Evolutionary conservation across 352 stramenopile genomes (phyloP), one percentile per base, ranked within the genome.

Genomic region (Plasmopara muralis): DNA sequence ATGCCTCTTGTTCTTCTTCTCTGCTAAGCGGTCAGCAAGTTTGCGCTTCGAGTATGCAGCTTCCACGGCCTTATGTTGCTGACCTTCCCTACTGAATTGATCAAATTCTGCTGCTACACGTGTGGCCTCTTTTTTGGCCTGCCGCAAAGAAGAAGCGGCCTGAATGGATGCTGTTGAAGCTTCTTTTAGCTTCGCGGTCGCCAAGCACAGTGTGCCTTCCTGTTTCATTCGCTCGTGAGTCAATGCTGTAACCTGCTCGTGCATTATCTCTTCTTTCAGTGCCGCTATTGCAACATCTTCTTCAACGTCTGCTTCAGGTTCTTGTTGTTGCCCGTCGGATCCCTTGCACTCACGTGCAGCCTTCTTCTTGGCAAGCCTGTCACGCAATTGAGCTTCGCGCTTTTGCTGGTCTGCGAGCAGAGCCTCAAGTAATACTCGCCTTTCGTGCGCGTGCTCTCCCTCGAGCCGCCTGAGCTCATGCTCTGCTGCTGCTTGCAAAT

Each of bases 31-130:
- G 25, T 72, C 69, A 45, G 81, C 80, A 9, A 90, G 68, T 55
- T 88, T 88, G 14, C 64, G 55, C 53, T 84, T 88, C 16, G 85
- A 77, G 0, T 62, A 56, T 34, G 50, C 42, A 8, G 70, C 50
- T 16, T 86, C 73, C 3, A 44, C 67, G 39, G 69, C 47, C 34
- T 83, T 52, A 35, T 63, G 60, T 35, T 77, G 61, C 25, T 57
- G 64, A 1, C 72, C 50, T 49, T 83, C 72, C 9, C 61, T 57
- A 35, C 63, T 79, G 38, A 77, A 81, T 18, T 67, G 53, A 4
- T 81, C 62, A 35, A 84, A 88, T 8, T 90, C 80, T 2, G 52
- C 66, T 20, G 75, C 62, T 1, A 88, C 53, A 15, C 79, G 69
- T 37, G 70, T 64, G 9, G 84, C 64, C 54, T 89, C 79, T 10